Conservation (phyloP, 106 monocot genomes). For the Acanthochlamys bracteata region DNA sequence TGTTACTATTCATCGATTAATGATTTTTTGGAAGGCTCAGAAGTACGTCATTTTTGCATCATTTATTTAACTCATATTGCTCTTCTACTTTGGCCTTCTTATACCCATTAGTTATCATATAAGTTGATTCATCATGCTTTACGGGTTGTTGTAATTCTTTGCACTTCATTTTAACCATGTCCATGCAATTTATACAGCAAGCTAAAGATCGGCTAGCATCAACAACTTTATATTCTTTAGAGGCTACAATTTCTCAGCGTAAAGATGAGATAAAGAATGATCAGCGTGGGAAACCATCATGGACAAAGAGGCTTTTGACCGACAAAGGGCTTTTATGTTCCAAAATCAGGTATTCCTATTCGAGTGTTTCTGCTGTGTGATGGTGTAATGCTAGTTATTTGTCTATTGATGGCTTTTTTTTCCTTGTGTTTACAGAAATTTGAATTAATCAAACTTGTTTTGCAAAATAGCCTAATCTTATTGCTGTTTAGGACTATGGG, state of each 20-base stretch:
- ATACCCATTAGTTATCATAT: too few relatives aligned
- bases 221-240: slow-evolving; percentile 69
- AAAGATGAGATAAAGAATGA: slow-evolving; percentile 35
- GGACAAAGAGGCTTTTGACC: slow-evolving; percentile 67
- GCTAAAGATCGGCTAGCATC: slow-evolving; percentile 36
- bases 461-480: too few relatives aligned
- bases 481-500: too few relatives aligned
- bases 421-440: too few relatives aligned
- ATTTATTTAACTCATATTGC: too few relatives aligned
- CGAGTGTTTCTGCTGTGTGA: not conserved
- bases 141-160: not conserved
- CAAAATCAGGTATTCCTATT: slow-evolving; percentile 54
- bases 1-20: slow-evolving; percentile 74
- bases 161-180: not conserved
- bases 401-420: not conserved
- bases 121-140: too few relatives aligned
- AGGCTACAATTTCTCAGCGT: slow-evolving; percentile 65
- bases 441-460: too few relatives aligned
- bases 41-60: slow-evolving; percentile 39
- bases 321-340: slow-evolving; percentile 60
- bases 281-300: slow-evolving; percentile 64
- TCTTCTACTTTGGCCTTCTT: too few relatives aligned
- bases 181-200: slow-evolving; percentile 14
- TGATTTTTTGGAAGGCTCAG: slow-evolving; percentile 43
- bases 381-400: not conserved